A percentile compares a stretch with the other conserved stretches of the same genome.
Conservation (phyloP, 2,329 filamentous ascomycete species). For the Venturia asperata region DNA sequence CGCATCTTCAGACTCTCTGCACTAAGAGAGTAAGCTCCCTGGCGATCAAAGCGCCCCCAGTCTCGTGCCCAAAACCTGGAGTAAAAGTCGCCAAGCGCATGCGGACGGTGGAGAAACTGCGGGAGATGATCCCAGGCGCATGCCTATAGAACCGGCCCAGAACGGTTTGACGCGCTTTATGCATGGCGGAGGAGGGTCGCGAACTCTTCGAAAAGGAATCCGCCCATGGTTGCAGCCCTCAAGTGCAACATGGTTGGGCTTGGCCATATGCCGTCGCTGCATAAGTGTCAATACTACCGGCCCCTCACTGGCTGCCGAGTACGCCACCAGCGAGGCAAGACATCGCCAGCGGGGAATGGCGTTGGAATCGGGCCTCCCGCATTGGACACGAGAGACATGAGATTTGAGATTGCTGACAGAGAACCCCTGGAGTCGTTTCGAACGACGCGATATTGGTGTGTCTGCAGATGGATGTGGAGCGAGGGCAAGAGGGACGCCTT, state of each 20-base stretch:
- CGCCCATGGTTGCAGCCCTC: conserved; percentile 5
- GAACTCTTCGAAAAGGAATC: background rate
- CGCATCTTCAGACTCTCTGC: background rate
- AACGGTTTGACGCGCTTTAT: background rate
- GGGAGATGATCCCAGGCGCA: conserved; percentile 4
- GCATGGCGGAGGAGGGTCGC: background rate
- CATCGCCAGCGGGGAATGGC: background rate
- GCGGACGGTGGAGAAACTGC: background rate
- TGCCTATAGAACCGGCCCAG: background rate
- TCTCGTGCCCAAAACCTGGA: conserved; percentile 8
- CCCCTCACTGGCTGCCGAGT: background rate
- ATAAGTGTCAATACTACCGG: background rate
- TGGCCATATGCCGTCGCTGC: background rate
- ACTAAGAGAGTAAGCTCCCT: background rate
- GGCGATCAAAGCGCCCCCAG: background rate
- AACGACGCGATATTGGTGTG: background rate
- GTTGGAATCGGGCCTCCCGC: background rate
- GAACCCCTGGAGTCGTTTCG: background rate
- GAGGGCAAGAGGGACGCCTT: background rate
- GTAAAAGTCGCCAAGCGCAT: background rate
- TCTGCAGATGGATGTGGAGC: background rate
- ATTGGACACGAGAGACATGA: background rate
- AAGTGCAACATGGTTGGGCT: background rate
- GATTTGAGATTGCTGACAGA: background rate
- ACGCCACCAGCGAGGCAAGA: conserved; percentile 10